Evolutionary conservation across 2,329 filamentous ascomycete genomes (phyloP).

Genomic region (Exophiala dermatitidis): DNA sequence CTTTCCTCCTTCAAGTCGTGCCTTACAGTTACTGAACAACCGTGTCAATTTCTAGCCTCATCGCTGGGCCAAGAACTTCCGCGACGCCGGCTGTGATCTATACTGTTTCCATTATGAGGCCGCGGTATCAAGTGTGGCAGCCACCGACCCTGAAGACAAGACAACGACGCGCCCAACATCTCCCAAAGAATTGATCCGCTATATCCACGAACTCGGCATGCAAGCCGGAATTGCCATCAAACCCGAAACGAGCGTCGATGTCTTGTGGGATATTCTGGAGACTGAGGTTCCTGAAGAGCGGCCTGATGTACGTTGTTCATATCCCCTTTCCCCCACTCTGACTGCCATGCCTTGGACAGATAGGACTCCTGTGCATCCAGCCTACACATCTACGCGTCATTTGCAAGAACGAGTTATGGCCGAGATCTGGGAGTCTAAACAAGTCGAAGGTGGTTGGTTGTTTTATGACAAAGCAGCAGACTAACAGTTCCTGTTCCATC

Average conservation of each 20-base stretch:
- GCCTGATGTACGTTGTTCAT: slow-evolving; percentile 66
- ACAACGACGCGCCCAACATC: slow-evolving; percentile 63
- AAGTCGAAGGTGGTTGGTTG: too few relatives aligned
- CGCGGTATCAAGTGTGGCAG: slow-evolving; percentile 72
- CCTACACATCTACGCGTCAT: too few relatives aligned
- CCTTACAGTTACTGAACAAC: too few relatives aligned
- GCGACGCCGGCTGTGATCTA: slow-evolving; percentile 89
- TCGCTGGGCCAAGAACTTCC: slow-evolving; percentile 95
- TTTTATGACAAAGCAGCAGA: too few relatives aligned
- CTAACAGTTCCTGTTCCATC: slow-evolving; percentile 2
- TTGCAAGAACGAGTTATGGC: too few relatives aligned
- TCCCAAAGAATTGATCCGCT: slow-evolving; percentile 76
- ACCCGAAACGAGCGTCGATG: slow-evolving; percentile 81
- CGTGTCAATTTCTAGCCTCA: slow-evolving; percentile 60
- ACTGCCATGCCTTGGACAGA: not conserved
- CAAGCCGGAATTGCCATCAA: slow-evolving; percentile 93
- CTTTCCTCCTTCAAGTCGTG: too few relatives aligned
- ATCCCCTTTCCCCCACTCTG: not conserved
- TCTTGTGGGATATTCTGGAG: slow-evolving; percentile 84
- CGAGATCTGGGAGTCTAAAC: too few relatives aligned
- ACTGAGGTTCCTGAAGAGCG: slow-evolving; percentile 63
- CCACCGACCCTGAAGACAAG: slow-evolving; percentile 65
- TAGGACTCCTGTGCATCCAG: too few relatives aligned
- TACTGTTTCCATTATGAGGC: slow-evolving; percentile 99
- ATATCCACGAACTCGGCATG: slow-evolving; percentile 83